Percentiles rank a stretch among this genome's conserved stretches.
phyloP scores from a whole-genome alignment of 179 eudicot species.

The Pouteria campechiana region DNA sequence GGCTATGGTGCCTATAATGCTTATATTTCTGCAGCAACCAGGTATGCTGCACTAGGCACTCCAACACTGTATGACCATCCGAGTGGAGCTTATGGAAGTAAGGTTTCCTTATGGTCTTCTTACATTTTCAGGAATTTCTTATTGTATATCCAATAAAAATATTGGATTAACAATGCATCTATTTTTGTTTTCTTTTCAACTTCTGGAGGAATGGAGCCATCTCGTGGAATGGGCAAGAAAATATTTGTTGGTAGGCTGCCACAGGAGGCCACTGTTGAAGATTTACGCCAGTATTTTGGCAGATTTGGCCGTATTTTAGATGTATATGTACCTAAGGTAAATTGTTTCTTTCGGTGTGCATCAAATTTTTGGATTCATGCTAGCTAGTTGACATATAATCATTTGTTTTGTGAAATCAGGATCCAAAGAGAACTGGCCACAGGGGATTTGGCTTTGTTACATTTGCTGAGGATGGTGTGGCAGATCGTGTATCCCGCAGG shows the following conservation, averaged over 20 bases:
- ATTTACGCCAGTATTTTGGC: slow-evolving; percentile 85
- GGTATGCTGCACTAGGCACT: slow-evolving; percentile 93
- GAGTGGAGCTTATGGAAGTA: slow-evolving; percentile 77
- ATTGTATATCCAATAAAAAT: no score
- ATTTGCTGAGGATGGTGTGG: slow-evolving; percentile 92
- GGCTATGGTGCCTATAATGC: slow-evolving; percentile 97
- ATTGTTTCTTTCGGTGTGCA: not conserved
- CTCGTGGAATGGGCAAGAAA: slow-evolving; percentile 79
- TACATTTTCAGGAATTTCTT: not conserved
- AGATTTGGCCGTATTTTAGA: slow-evolving; percentile 91
- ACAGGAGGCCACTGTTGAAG: slow-evolving; percentile 86
- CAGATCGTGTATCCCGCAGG: slow-evolving; percentile 87
- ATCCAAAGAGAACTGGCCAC: slow-evolving; percentile 92
- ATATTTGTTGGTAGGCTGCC: slow-evolving; percentile 96
- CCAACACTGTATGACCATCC: slow-evolving; percentile 93
- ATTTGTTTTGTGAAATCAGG: slow-evolving; percentile 28
- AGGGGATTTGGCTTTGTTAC: slow-evolving; percentile 99
- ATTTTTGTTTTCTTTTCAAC: not conserved
- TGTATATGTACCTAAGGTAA: slow-evolving; percentile 93
- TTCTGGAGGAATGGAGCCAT: slow-evolving; percentile 35
- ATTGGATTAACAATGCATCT: no score
- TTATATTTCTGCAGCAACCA: slow-evolving; percentile 83
- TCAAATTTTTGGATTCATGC: not conserved
- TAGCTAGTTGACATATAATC: not conserved
- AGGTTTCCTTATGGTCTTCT: slow-evolving; percentile 11